These are phyloP conservation scores for Hygrophoropsis aurantiaca DNA, from an alignment of 768 basidiomycete species.

Conservation along the genomic window DNA sequence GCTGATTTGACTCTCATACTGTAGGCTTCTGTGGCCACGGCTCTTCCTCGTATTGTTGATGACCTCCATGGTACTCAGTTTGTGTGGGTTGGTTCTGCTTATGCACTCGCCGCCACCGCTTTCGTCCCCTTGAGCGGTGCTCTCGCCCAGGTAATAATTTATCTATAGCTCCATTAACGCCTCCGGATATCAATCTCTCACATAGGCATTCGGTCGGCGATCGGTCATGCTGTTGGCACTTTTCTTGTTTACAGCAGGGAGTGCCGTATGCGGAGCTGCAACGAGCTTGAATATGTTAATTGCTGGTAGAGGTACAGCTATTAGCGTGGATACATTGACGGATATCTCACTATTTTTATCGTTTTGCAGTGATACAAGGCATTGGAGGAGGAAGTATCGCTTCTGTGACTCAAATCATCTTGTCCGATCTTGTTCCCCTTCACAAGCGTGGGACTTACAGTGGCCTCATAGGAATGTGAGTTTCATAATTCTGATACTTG, in stretches of 20 bases:
- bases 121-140: conserved; percentile 36
- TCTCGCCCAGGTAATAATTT: conserved; percentile 20
- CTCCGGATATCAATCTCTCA: conserved; percentile 6
- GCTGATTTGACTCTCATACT: neutral
- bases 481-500: neutral
- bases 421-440: conserved; percentile 44
- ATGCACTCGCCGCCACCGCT: conserved; percentile 35
- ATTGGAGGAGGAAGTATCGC: conserved; percentile 37
- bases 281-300: conserved; percentile 20
- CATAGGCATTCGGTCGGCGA: conserved; percentile 28
- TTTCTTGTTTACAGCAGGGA: conserved; percentile 32
- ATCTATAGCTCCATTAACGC: too few relatives aligned
- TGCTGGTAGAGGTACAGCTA: conserved; percentile 12
- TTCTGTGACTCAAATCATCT: conserved; percentile 36
- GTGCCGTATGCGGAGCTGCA: conserved; percentile 33
- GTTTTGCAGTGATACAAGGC: conserved; percentile 28
- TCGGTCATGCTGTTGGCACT: conserved; percentile 22
- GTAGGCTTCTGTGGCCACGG: conserved; percentile 25
- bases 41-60: conserved; percentile 33
- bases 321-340: neutral
- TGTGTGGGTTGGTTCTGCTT: conserved; percentile 38
- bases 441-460: conserved; percentile 39
- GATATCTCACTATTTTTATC: too few relatives aligned
- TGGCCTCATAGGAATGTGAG: conserved; percentile 22
- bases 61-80: conserved; percentile 27